phyloP scores from a whole-genome alignment of 2,329 filamentous ascomycete species.

The Fusarium sp. region DNA sequence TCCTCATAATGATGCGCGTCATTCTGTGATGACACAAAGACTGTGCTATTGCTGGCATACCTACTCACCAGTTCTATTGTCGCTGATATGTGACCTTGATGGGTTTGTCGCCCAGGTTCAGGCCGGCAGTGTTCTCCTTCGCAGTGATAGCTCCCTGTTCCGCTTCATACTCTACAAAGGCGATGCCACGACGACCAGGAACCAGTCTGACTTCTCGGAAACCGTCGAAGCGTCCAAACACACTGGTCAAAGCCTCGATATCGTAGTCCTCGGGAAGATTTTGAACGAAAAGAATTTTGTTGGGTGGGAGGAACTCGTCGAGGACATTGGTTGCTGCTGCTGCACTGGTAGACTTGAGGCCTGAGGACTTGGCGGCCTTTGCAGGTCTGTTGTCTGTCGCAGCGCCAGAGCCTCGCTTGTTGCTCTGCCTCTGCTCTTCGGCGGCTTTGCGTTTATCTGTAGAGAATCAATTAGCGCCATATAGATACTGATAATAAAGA shows the following conservation, averaged over 20 bases:
- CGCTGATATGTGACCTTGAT: slow-evolving; percentile 98
- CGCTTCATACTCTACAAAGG: slow-evolving; percentile 95
- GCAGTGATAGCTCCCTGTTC: slow-evolving; percentile 91
- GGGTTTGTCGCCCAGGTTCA: slow-evolving; percentile 79
- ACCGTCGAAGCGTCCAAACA: slow-evolving; percentile 92
- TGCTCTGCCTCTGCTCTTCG: slow-evolving; percentile 81
- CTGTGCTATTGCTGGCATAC: not conserved
- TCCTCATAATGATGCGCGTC: not conserved
- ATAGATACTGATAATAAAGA: no score
- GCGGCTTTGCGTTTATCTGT: slow-evolving; percentile 81
- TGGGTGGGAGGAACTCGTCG: slow-evolving; percentile 98
- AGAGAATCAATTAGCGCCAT: not conserved
- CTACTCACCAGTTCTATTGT: slow-evolving; percentile 66
- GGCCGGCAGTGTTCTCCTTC: slow-evolving; percentile 91
- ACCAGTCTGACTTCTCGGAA: slow-evolving; percentile 94
- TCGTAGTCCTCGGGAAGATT: slow-evolving; percentile 90
- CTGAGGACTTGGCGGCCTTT: slow-evolving; percentile 71
- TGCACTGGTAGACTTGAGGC: slow-evolving; percentile 80
- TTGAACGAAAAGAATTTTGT: slow-evolving; percentile 96
- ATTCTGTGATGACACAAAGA: not conserved
- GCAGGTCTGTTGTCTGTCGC: slow-evolving; percentile 67
- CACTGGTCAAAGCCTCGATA: slow-evolving; percentile 79
- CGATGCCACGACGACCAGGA: slow-evolving; percentile 86
- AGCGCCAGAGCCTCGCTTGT: slow-evolving; percentile 71
- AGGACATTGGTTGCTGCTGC: slow-evolving; percentile 80